Conservation (phyloP, 805 yeast species). For the Suhomyces sp. region DNA sequence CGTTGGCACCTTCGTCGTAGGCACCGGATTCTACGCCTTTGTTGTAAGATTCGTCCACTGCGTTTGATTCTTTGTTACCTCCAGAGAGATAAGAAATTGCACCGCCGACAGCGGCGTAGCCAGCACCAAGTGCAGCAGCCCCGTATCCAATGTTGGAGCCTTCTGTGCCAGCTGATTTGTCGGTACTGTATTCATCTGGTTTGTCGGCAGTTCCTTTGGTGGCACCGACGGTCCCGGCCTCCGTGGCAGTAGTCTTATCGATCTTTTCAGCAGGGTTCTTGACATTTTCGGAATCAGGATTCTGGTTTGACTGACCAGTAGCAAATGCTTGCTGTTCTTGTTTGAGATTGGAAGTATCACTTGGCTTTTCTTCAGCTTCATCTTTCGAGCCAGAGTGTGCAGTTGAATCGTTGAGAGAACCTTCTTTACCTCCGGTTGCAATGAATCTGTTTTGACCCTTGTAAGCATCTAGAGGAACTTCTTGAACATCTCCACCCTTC, state of each 20-base stretch:
- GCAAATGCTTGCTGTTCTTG: conserved; percentile 1
- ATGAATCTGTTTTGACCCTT: conserved; percentile 11
- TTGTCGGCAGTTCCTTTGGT: neutral
- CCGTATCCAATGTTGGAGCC: neutral
- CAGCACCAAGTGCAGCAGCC: conserved; percentile 9
- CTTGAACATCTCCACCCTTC: conserved; percentile 10
- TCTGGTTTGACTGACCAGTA: neutral
- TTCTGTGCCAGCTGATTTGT: neutral
- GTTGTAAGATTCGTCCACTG: neutral
- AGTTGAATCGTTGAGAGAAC: conserved; percentile 4
- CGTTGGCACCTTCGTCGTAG: conserved; percentile 4
- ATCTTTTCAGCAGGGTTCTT: conserved; percentile 1
- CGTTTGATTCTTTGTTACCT: neutral
- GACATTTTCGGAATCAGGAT: neutral
- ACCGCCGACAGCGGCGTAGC: conserved; percentile 7
- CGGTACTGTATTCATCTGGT: neutral
- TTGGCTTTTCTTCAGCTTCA: neutral
- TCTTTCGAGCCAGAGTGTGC: neutral
- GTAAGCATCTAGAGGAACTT: conserved; percentile 8
- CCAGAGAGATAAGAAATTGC: conserved; percentile 3
- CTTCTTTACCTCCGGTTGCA: conserved; percentile 15
- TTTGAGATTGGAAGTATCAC: neutral
- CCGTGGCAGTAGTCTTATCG: neutral
- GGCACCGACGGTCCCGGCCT: neutral
- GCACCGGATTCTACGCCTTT: conserved; percentile 4